Base-by-base conservation (phyloP, 768 basidiomycete species). In the Heimioporus sp. region DNA sequence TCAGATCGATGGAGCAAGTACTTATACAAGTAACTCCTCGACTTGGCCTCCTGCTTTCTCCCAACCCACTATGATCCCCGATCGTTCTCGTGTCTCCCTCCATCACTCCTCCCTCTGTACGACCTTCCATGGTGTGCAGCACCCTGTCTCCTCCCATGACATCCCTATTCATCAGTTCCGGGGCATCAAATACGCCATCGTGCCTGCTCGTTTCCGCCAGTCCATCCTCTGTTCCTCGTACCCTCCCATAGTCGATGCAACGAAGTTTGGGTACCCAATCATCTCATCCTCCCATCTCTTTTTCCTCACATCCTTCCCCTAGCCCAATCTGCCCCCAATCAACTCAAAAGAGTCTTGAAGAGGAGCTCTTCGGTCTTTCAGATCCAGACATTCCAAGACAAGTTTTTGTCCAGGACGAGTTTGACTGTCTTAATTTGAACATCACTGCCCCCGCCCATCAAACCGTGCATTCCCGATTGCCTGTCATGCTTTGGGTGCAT, bases 401-500 rank as follows among this genome's bases (percentile, higher is more conserved):
- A 63, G 59, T 67, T 12, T 69, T 86, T 34, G 75, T 76, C 56
- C 83, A 86, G 46, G 78, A 87, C 64, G 89, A 91, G 66, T 87
- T 90, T 35, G 85, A 87, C 47, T 91, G 89, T 67, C 73, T 90
- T 20, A 91, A 90, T 63, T 66, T 91, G 53, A 90, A 88, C 67
- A 86, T 91, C 47, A 88, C 87, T n/a, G 79, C 80, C 50, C 89
- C 89, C 10, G 81, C 77, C 21, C 80, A 79, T 16, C 72, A 83
- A 17, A 73, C 67, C 4, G 59, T 77, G 4, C 71, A 72, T 42
- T 83, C 86, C 37, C 76, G 73, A 39, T 55, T 85, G 15, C 89
- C 89, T 7, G 87, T 91, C 57, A 89, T 91, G 88, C 66, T 90
- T 41, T 91, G 88, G 89, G 73, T 91, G n/a, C 89, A 91, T 70